Base-by-base conservation (phyloP, 2,329 filamentous ascomycete genomes). In the Scedosporium boydii region DNA sequence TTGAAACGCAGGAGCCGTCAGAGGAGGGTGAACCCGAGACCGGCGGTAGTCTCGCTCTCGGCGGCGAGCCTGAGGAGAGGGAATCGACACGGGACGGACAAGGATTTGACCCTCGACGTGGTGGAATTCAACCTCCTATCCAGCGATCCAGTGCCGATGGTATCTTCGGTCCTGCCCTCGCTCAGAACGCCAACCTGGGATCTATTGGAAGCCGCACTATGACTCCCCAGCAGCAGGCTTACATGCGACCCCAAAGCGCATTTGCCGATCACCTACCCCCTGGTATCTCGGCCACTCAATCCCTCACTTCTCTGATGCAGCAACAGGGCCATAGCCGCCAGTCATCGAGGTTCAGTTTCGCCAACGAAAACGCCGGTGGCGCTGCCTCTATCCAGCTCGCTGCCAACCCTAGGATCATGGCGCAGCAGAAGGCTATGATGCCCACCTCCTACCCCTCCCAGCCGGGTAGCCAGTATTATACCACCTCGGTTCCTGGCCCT, bases 51-150 rank as follows among this genome's bases (percentile, higher is more conserved):
- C 80, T 95, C 63, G 93, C 96, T 63, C 81, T 98, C 18, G 93
- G 93, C 63, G 93, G 93, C 53, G 93, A 98, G 72, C 93, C 93
- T 0, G 93, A 98, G 71, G 91, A 96, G 67, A 82, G 84, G 65
- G 87, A 91, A 23, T 75, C 76, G 55, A 70, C 74, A 18, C 78
- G 79, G 18, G 82, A 84, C 59, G 75, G 75, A 46, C 77, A 82
- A 67, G 71, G 73, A 57, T 82, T 82, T 48, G 80, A 82, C 53
- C 82, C 84, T 63, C 82, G 86, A 64, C 83, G 86, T 59, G 84
- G 86, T 64, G 85, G 84, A 12, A 86, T 91, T 6, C 91, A 92
- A 69, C 87, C 89, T 2, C 90, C 92, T 9, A 89, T 91, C 41
- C 89, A 93, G 69, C 84, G 89, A 68, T 79, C 78, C 61, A 78